Conservation (phyloP, 805 yeast genomes). For the Cephaloascus fragrans region DNA sequence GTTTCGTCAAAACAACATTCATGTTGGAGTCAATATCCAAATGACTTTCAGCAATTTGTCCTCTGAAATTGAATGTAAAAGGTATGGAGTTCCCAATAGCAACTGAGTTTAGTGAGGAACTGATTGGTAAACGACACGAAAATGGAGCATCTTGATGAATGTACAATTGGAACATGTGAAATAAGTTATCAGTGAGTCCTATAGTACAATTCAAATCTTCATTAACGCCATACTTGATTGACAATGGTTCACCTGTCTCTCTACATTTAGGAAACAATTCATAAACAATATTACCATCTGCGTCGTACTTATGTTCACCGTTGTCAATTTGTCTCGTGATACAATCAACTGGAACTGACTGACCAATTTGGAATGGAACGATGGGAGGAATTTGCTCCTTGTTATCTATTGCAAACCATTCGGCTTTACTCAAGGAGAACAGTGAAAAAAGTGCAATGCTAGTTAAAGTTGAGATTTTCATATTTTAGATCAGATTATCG, state of each 20-base stretch:
- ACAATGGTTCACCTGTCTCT: constrained; percentile 54
- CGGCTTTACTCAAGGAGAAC: no score
- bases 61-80: constrained; percentile 53
- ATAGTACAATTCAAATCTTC: constrained; percentile 54
- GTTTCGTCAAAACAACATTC: constrained; percentile 38
- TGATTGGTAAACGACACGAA: constrained; percentile 53
- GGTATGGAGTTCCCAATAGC: constrained; percentile 43
- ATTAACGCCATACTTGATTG: constrained; percentile 41
- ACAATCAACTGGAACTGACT: constrained; percentile 39
- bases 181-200: constrained; percentile 50
- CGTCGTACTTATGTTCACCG: constrained; percentile 69
- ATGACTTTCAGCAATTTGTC: constrained; percentile 58
- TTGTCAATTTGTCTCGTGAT: constrained; percentile 59
- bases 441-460: no score
- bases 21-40: constrained; percentile 52
- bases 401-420: neutral
- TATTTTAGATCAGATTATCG: no score
- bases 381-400: neutral
- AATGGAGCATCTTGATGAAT: constrained; percentile 73
- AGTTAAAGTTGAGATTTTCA: no score
- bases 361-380: neutral
- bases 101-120: constrained; percentile 29
- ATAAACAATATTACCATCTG: constrained; percentile 48
- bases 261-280: constrained; percentile 50
- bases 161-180: constrained; percentile 66